Base-by-base conservation (phyloP, 2,329 filamentous ascomycete genomes). In the Diplodia scrobiculata region DNA sequence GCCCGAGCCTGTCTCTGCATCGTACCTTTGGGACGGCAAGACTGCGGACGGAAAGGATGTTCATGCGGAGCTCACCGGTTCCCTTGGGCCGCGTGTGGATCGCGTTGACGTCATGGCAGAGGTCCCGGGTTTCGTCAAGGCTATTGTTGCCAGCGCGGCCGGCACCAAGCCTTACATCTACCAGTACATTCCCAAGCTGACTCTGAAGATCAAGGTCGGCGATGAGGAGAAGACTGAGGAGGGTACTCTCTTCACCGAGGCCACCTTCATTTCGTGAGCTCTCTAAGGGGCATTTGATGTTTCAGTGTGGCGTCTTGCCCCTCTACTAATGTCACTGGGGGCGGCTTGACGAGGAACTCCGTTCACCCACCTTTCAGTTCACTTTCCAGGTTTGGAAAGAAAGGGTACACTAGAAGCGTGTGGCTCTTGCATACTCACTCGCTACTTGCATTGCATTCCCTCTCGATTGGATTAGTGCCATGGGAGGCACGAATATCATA, bases 161-260 rank as follows among this genome's bases (percentile, higher is more conserved):
- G 95, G 95, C 69, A 96, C 95, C 32, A 95, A 92, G 82, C 95
- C 95, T 5, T 99, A 97, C 78, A 98, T 99, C 73, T 99, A 97
- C 80, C 95, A 97, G 90, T 98, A 89, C 79, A 84, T 84, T 19
- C 89, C 91, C 67, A 86, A 86, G 73, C 84, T 91, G 66, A 86
- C 86, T 17, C 81, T 99, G 71, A 94, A 95, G 83, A 74, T 99
- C 72, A 95, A 93, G 79, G 84, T 94, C 69, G 92, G 91, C 58
- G 92, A 92, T 67, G 84, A 91, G 72, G 90, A 93, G 73, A 85
- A 88, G 68, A 82, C 84, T 19, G 94, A 98, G 78, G 83, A 92
- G 74, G 95, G 95, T 55, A 82, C 80, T 54, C 80, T 96, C 65
- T 96, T 96, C 79, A 87, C 86, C 66, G 95, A 99, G 81, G 92